Evolutionary conservation across 208 protist species (phyloP).

Genomic region (Angomonas desouzai): DNA sequence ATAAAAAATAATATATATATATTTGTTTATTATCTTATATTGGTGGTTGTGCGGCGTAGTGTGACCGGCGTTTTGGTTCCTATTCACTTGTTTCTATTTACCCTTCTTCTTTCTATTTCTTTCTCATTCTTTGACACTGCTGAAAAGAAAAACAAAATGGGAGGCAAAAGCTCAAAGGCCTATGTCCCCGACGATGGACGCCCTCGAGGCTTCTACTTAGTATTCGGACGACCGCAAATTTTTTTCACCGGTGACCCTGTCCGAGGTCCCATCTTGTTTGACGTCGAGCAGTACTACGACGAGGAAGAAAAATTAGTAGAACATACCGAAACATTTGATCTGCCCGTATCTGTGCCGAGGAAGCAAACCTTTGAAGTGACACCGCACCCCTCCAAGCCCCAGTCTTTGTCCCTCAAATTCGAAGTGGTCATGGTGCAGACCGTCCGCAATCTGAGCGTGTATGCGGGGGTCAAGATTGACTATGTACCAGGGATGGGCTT

Average conservation of each 20-base stretch:
- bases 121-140: constrained; percentile 14
- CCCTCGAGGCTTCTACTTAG: constrained; percentile 57
- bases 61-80: constrained; percentile 1
- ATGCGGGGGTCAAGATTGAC: constrained; percentile 28
- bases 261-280: constrained; percentile 55
- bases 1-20: constrained; percentile 8
- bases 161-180: not conserved
- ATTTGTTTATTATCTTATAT: constrained; percentile 12
- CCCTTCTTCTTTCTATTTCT: constrained; percentile 12
- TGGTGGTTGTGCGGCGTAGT: not conserved
- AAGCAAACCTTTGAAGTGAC: constrained; percentile 5
- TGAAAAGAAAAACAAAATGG: constrained; percentile 14
- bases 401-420: not conserved
- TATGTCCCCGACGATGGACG: not conserved
- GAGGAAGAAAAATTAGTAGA: constrained; percentile 38
- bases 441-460: constrained; percentile 22
- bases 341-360: constrained; percentile 23
- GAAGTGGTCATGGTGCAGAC: constrained; percentile 7
- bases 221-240: constrained; percentile 56
- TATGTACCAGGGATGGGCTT: constrained; percentile 31
- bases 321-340: constrained; percentile 40
- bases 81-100: constrained; percentile 11
- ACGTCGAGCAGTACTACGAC: constrained; percentile 40
- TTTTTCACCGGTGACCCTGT: constrained; percentile 28
- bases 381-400: not conserved